These are phyloP conservation scores for Solanum habrochaites DNA, from an alignment of 257 asterid species.

Conservation along the genomic window DNA sequence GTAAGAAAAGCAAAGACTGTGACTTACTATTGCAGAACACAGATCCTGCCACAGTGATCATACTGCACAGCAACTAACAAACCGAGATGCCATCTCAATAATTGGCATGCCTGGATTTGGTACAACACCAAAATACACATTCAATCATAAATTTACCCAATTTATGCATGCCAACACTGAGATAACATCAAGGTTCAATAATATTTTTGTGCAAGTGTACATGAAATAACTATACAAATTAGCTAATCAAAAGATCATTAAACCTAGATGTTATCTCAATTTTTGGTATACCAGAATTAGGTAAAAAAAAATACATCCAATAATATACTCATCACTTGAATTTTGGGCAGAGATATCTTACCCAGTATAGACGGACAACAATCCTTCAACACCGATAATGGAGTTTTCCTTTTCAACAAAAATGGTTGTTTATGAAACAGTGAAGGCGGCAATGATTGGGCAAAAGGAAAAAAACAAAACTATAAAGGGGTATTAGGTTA, in stretches of 20 bases:
- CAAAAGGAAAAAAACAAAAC: not conserved
- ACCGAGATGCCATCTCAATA: not conserved
- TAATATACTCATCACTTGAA: not conserved
- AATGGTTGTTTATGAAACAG: not conserved
- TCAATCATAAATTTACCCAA: not conserved
- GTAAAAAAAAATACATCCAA: not conserved
- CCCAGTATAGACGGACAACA: not conserved
- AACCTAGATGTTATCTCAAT: not conserved
- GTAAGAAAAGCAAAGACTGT: not conserved
- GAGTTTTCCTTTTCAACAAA: not conserved
- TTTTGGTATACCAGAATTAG: not conserved
- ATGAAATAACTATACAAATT: not conserved
- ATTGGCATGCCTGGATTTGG: not conserved
- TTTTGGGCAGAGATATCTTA: not conserved
- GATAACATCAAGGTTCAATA: not conserved
- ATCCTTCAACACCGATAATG: not conserved
- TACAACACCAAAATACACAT: not conserved
- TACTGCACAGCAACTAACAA: not conserved
- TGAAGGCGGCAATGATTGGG: not conserved
- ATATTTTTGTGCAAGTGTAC: not conserved
- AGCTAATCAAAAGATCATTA: not conserved
- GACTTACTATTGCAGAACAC: not conserved
- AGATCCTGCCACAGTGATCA: not conserved
- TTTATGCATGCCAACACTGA: not conserved
- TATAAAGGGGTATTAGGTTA: not conserved